phyloP scores from a whole-genome alignment of 768 basidiomycete genomes.

The Russula ochroleuca region DNA sequence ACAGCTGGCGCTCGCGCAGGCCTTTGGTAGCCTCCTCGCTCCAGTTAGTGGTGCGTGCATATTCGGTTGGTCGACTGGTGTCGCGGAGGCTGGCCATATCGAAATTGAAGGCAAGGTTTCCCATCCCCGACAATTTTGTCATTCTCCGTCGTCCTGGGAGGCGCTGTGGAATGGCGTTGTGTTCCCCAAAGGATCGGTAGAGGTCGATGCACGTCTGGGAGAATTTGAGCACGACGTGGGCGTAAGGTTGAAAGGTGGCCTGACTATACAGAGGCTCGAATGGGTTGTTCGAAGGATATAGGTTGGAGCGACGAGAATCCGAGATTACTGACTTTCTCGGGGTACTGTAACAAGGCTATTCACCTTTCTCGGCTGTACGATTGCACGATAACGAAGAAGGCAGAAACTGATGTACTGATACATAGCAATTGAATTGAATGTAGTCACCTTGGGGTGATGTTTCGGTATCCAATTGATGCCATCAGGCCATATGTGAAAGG shows the following conservation, averaged over 20 bases:
- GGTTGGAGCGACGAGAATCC: background rate
- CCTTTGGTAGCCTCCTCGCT: conserved; percentile 42
- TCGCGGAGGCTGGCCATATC: conserved; percentile 34
- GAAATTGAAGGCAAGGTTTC: conserved; percentile 21
- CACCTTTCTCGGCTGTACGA: background rate
- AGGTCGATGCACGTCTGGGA: background rate
- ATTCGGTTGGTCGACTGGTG: conserved; percentile 42
- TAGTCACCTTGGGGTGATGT: background rate
- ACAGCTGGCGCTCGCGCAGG: conserved; percentile 42
- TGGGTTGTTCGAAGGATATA: conserved; percentile 20
- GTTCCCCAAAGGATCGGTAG: conserved; percentile 14
- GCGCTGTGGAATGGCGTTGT: conserved; percentile 22
- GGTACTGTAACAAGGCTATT: background rate
- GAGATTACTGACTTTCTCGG: background rate
- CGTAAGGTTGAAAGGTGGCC: conserved; percentile 13
- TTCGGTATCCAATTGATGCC: background rate
- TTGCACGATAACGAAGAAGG: background rate
- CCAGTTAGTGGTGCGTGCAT: conserved; percentile 44
- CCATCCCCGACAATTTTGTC: conserved; percentile 18
- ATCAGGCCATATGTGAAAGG: background rate
- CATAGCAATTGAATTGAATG: background rate
- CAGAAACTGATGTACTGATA: background rate
- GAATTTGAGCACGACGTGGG: conserved; percentile 22
- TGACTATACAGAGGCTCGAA: conserved; percentile 11
- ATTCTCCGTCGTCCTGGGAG: conserved; percentile 18